Conservation (phyloP, 345 rosid species). For the Pistacia integerrima region DNA sequence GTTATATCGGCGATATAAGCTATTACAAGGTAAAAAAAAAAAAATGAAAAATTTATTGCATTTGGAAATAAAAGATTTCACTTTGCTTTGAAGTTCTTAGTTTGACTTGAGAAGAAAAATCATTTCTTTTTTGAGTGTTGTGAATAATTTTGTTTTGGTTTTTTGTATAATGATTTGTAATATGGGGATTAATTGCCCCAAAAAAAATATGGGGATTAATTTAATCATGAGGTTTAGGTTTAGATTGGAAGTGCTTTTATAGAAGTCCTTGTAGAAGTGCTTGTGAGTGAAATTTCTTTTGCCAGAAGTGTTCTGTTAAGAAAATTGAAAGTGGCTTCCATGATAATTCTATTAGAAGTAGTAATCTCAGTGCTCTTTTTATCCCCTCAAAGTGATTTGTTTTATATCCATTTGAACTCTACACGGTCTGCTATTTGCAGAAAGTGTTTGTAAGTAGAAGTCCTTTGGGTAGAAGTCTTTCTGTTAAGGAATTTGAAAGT, state of each 20-base stretch:
- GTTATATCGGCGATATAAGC: conserved; percentile 60
- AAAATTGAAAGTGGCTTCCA: too few species aligned
- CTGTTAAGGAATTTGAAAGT: too few species aligned
- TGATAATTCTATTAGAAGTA: too few species aligned
- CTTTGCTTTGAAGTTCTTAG: not conserved
- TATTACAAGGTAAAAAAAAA: conserved; percentile 66
- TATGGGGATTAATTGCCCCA: too few species aligned
- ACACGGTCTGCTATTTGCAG: too few species aligned
- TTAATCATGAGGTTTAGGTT: conserved; percentile 2
- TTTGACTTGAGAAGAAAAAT: not conserved
- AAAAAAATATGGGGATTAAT: not conserved
- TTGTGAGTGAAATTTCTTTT: not conserved
- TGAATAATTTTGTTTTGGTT: not conserved
- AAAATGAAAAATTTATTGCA: not conserved
- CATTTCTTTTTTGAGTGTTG: not conserved
- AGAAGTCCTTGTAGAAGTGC: not conserved
- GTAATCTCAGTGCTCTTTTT: too few species aligned
- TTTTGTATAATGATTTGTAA: not conserved
- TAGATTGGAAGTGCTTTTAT: not conserved
- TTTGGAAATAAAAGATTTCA: not conserved
- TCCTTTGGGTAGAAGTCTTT: too few species aligned
- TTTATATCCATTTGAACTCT: too few species aligned
- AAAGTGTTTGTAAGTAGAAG: too few species aligned
- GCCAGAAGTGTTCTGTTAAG: not conserved
- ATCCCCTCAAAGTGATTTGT: too few species aligned